Base-by-base conservation (phyloP, 805 yeast species). In the Zygosaccharomyces lentus region DNA sequence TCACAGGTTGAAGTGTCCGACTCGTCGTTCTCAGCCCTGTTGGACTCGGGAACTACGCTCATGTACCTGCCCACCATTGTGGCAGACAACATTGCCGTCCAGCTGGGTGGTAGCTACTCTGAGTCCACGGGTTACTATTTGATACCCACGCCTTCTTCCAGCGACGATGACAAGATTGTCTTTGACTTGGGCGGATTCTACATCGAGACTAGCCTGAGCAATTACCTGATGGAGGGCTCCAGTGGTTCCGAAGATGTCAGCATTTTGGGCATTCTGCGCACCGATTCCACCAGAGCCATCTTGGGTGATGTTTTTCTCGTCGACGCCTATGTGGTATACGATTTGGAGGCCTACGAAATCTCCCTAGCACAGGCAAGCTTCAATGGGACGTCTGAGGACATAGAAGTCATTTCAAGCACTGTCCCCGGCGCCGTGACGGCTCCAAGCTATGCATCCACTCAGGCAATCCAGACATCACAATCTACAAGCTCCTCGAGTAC, bases 291-390 rank as follows among this genome's bases (percentile, higher is more conserved):
- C 3, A 43, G 36, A 16, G 45, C 45, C 8, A 43, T 81, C 45
- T 68, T 85, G 30, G 93, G 93, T 9, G 89, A 82, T 58, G 74
- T 76, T 37, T 76, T 84, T 58, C 65, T 85, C 51, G 71, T 86
- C 44, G 73, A 77, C 31, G 83, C 82, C 3, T 86, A 84, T 58
- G 74, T 77, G 23, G 87, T 82, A 12, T 82, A 75, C 61, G 86
- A 86, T 61, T 66, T 82, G 41, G 87, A 81, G 24, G 74, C 74
- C 54, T 62, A 61, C 39, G 71, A 76, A 57, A 67, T 84, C 27
- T 77, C 82, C 0, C 50, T 85, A 45, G 88, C 83, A 13, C 75
- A 71, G 47, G 72, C 76, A 25, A 62, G 40, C 23, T 41, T 31
- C 23, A 37, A 43, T 9, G 12, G 23, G 9, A 49, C 50, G 31